Base-by-base conservation (phyloP, 768 basidiomycete genomes). In the Tylopilus vinaceipallidus region DNA sequence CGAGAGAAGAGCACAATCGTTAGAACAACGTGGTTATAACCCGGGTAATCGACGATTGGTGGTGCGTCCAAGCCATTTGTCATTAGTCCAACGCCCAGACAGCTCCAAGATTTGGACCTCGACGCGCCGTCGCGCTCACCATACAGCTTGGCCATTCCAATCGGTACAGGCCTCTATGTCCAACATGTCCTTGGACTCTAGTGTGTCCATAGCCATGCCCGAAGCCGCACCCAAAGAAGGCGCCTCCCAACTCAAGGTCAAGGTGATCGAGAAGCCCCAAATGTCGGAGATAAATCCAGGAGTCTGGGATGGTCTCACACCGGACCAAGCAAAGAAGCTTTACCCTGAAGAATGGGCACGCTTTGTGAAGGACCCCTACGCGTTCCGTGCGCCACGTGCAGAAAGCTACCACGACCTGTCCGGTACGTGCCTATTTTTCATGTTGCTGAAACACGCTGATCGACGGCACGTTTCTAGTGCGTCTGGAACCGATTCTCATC, bases 211-310 rank as follows among this genome's bases (percentile, higher is more conserved):
- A 10, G 14, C 6, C 19, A 17, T 35, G 5, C 26, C 44, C 1
- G 54, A 55, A 19, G 17, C 32, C 0, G 26, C 49, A 16, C 27
- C 47, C 35, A 52, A 51, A 44, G 52, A 50, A 6, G 45, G 52
- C 2, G 42, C 48, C 4, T 49, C 69, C 8, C 66, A 62, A 17
- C 55, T 74, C 35, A 80, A 77, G 43, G 81, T 91, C 66, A 93
- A 88, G 64, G 91, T 98, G 26, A 80, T 94, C 39, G 93, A 99
- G 72, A 98, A 97, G 61, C 82, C 88, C 0, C 94, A 95, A 69
- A 98, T 98, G 95, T 77, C 85, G 44, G 97, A 99, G 73, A 97
- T 98, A 63, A 99, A 99, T 62, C 95, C 95, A 44, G 95, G 88
- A 7, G 84, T 98, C 16, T 97, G 95, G 94, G 97, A 98, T 66